Base-by-base conservation (phyloP, 1,284 basidiomycete genomes). In the Xerocomus nothofagi region DNA sequence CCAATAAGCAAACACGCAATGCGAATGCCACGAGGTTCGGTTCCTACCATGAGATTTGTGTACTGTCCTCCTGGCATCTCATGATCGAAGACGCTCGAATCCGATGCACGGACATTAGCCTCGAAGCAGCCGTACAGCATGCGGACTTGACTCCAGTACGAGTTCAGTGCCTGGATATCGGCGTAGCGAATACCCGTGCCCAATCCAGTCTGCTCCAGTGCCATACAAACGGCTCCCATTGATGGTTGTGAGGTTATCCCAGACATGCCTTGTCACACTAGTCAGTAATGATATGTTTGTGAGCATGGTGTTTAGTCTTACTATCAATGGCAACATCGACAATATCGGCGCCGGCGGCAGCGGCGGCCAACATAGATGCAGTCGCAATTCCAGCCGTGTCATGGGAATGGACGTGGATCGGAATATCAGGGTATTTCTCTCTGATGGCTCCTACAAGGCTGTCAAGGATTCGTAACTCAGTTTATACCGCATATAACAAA, bases 31-130 rank as follows among this genome's bases (percentile, higher is more conserved):
- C 33, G 26, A 57, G 53, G 39, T 44, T 47, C 34, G 11, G 27
- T 34, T 58, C 80, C 43, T 62, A 91, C 89, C 88, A 92, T 92
- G 58, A 96, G 73, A 75, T 96, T 96, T 49, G 93, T 96, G 74
- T 95, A 96, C 70, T 96, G 93, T 43, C 95, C 96, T 71, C 97
- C 97, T 46, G 97, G 97, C 97, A 99, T 99, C 76, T 99, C 95
- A 75, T 99, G 97, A 68, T 96, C 95, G 68, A 98, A 99, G 54
- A 98, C 95, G 73, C 91, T 94, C 39, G 92, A 96, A 71, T 96
- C 93, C 39, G 93, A 96, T 23, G 95, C 92, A 55, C 94, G 86
- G 62, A 99, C 95, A 66, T 98, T 98, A 56, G 96, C 97, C 73
- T 99, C 97, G 78, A 99, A 99, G 77, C 93, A 97, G 66, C 80